Conservation (phyloP, 1,284 basidiomycete species). For the Trichosporon ovoides region DNA sequence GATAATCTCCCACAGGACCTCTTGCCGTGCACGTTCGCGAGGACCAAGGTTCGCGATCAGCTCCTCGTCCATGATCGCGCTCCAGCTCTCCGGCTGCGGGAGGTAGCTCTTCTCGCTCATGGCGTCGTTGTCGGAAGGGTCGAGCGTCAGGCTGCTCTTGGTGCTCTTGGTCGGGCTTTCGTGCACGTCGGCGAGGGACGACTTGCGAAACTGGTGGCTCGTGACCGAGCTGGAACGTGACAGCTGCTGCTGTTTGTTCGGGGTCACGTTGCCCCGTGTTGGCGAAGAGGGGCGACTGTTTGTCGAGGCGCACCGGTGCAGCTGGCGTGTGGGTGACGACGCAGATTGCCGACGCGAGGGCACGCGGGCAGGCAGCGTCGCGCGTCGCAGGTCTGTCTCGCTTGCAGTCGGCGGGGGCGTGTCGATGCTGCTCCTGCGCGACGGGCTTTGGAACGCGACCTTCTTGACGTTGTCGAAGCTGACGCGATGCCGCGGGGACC, state of each 20-base stretch:
- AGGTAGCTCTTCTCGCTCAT: slow-evolving; percentile 31
- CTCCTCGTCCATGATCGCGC: slow-evolving; percentile 90
- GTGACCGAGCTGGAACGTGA: slow-evolving; percentile 10
- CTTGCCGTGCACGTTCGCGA: slow-evolving; percentile 88
- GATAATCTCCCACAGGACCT: slow-evolving; percentile 97
- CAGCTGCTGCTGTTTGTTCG: background rate
- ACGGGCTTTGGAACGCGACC: slow-evolving; percentile 17
- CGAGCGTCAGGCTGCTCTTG: background rate
- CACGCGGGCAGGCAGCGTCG: slow-evolving; percentile 1
- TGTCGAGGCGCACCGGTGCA: background rate
- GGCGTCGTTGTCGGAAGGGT: slow-evolving; percentile 9
- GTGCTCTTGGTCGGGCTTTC: background rate
- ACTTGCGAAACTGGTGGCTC: slow-evolving; percentile 6
- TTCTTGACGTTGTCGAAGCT: slow-evolving; percentile 21
- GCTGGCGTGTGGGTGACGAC: background rate
- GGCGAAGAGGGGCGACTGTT: background rate
- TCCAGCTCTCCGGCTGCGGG: slow-evolving; percentile 77
- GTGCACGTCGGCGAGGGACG: background rate
- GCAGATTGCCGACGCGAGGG: slow-evolving; percentile 2
- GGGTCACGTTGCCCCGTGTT: background rate
- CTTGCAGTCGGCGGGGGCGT: slow-evolving; percentile 6
- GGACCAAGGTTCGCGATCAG: slow-evolving; percentile 87
- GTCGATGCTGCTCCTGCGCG: background rate
- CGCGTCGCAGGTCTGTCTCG: slow-evolving; percentile 15
- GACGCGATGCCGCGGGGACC: slow-evolving; percentile 10